Conservation (phyloP, 306 rosid genomes). For the Vigna nakashimae region DNA sequence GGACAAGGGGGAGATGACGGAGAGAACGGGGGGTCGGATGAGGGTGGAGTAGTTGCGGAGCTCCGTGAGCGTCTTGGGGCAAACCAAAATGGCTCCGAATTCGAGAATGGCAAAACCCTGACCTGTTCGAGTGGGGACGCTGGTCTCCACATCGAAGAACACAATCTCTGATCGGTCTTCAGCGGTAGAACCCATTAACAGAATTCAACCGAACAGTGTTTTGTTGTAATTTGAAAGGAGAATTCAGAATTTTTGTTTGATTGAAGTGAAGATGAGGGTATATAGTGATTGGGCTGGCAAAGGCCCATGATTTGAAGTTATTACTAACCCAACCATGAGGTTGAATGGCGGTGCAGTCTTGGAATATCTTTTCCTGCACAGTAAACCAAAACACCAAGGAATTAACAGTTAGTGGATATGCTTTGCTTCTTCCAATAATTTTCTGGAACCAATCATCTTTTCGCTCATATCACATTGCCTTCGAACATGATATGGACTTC, state of each 20-base stretch:
- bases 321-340: constrained; percentile 37
- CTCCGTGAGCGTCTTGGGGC: constrained; percentile 87
- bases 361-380: constrained; percentile 37
- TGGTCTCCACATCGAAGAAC: constrained; percentile 93
- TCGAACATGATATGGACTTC: too few species aligned
- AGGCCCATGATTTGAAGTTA: constrained; percentile 37
- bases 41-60: constrained; percentile 73
- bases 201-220: neutral
- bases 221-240: neutral
- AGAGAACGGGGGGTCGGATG: constrained; percentile 66
- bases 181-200: constrained; percentile 48
- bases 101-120: constrained; percentile 70
- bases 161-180: constrained; percentile 84
- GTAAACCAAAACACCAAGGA: constrained; percentile 6
- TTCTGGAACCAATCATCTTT: too few species aligned
- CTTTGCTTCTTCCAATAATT: too few species aligned
- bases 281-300: constrained; percentile 11
- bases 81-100: constrained; percentile 88
- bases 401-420: neutral
- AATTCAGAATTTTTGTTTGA: neutral
- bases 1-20: constrained; percentile 69
- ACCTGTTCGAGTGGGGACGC: constrained; percentile 72
- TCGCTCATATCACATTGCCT: too few species aligned
- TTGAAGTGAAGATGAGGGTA: neutral
- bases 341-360: constrained; percentile 19